These are phyloP conservation scores for Pseudopithomyces maydicus DNA, from an alignment of 2,329 filamentous ascomycete species.

Conservation along the genomic window DNA sequence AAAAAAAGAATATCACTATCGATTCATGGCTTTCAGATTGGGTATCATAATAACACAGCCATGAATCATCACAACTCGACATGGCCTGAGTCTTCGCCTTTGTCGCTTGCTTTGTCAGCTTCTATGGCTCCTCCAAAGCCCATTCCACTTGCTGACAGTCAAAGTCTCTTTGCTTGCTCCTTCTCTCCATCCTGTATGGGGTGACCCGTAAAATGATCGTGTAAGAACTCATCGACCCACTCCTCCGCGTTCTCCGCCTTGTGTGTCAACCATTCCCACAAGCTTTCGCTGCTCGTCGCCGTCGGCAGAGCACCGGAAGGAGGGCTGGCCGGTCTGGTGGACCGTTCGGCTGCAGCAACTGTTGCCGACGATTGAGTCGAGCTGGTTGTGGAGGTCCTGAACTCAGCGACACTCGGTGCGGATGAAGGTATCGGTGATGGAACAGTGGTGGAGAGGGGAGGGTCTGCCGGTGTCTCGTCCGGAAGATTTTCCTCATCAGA, in stretches of 20 bases:
- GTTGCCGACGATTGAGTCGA: not conserved
- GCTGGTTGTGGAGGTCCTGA: conserved; percentile 1
- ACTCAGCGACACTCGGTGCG: conserved; percentile 10
- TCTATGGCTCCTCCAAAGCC: too few relatives aligned
- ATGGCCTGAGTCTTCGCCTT: too few relatives aligned
- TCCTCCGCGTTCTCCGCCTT: conserved; percentile 40
- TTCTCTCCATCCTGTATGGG: conserved; percentile 6
- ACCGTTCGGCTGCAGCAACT: not conserved
- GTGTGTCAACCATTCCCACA: conserved; percentile 46
- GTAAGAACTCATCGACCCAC: conserved; percentile 43
- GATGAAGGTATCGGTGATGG: conserved; percentile 5
- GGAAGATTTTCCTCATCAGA: conserved; percentile 51
- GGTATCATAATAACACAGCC: too few relatives aligned
- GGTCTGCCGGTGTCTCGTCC: conserved; percentile 60
- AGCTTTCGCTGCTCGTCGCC: conserved; percentile 22
- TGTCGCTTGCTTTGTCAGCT: too few relatives aligned
- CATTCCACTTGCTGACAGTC: not conserved
- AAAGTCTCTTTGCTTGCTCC: not conserved
- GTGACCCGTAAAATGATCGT: conserved; percentile 31
- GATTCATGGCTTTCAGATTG: too few relatives aligned
- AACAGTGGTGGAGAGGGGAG: conserved; percentile 49
- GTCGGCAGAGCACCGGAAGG: conserved; percentile 22
- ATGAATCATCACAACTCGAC: too few relatives aligned
- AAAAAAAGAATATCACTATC: too few relatives aligned
- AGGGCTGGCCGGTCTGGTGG: conserved; percentile 3